Percentiles rank a stretch among this genome's conserved stretches.
These are phyloP conservation scores for Monosporozyma aerobia DNA, from an alignment of 805 yeast species.

Conservation along the genomic window DNA sequence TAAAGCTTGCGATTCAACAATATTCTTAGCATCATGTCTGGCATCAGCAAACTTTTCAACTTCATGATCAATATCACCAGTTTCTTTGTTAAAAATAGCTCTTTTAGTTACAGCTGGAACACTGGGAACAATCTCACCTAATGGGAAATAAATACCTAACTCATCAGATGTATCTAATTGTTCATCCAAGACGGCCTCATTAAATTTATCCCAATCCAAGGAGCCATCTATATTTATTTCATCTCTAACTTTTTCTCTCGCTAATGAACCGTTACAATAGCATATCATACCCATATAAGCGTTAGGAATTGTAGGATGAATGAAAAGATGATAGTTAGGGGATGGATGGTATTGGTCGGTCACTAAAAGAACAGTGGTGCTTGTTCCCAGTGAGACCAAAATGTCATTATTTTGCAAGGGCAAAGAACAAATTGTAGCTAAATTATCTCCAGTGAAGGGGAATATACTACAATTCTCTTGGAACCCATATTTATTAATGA, in stretches of 20 bases:
- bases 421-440: conserved; percentile 77
- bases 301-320: conserved; percentile 70
- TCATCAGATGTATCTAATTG: conserved; percentile 36
- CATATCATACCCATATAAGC: conserved; percentile 94
- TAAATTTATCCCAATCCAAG: conserved; percentile 53
- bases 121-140: conserved; percentile 88
- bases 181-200: conserved; percentile 33
- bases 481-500: conserved; percentile 57
- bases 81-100: conserved; percentile 32
- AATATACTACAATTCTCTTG: conserved; percentile 46
- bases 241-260: conserved; percentile 70
- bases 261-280: conserved; percentile 83
- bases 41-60: conserved; percentile 36
- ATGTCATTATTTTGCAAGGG: conserved; percentile 72
- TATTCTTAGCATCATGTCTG: conserved; percentile 62
- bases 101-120: conserved; percentile 51
- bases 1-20: conserved; percentile 80
- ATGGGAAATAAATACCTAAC: conserved; percentile 76
- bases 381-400: conserved; percentile 77
- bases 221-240: conserved; percentile 28
- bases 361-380: conserved; percentile 79
- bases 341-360: conserved; percentile 74
- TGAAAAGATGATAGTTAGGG: conserved; percentile 73
- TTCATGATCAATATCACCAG: conserved; percentile 23
- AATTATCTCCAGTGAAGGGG: conserved; percentile 84